A percentile compares a stretch with the other conserved stretches of the same genome.
These are phyloP conservation scores for Linum lewisii DNA, from an alignment of 345 rosid genomes.

Conservation along the genomic window DNA sequence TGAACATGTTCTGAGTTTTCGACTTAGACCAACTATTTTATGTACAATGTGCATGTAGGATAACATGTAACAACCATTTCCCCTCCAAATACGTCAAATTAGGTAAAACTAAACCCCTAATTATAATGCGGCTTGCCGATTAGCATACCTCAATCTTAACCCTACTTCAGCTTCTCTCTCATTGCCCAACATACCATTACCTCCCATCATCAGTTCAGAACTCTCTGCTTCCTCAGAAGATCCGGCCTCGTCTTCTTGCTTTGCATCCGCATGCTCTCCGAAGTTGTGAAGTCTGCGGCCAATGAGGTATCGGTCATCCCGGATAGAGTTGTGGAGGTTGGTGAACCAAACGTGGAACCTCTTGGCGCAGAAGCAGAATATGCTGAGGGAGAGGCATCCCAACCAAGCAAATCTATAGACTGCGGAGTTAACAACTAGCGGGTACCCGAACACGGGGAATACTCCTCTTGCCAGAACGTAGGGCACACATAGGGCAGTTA, in stretches of 20 bases:
- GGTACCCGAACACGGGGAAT: constrained; percentile 87
- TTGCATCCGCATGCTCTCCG: constrained; percentile 39
- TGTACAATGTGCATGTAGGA: too few species aligned
- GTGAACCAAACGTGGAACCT: constrained; percentile 93
- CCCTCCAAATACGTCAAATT: too few species aligned
- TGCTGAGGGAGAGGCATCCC: constrained; percentile 76
- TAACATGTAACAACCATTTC: too few species aligned
- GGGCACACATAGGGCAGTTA: constrained; percentile 92
- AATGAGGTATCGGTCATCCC: constrained; percentile 87
- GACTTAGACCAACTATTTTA: too few species aligned
- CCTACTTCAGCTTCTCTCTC: constrained; percentile 47
- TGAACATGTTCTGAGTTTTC: too few species aligned
- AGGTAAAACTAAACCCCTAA: not conserved
- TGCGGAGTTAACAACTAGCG: constrained; percentile 81
- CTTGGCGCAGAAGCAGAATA: constrained; percentile 69
- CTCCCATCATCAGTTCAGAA: constrained; percentile 11
- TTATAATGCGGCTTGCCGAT: constrained; percentile 26
- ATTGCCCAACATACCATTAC: constrained; percentile 23
- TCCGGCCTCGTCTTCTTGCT: constrained; percentile 23
- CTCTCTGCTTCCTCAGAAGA: constrained; percentile 16
- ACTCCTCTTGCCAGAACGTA: constrained; percentile 87
- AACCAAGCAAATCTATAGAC: constrained; percentile 97
- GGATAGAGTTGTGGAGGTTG: constrained; percentile 96
- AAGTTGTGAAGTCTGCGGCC: constrained; percentile 94
- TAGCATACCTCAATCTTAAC: constrained; percentile 46